These are phyloP conservation scores for Leersia perrieri DNA, from an alignment of 176 grass and related monocot species.

Conservation along the genomic window DNA sequence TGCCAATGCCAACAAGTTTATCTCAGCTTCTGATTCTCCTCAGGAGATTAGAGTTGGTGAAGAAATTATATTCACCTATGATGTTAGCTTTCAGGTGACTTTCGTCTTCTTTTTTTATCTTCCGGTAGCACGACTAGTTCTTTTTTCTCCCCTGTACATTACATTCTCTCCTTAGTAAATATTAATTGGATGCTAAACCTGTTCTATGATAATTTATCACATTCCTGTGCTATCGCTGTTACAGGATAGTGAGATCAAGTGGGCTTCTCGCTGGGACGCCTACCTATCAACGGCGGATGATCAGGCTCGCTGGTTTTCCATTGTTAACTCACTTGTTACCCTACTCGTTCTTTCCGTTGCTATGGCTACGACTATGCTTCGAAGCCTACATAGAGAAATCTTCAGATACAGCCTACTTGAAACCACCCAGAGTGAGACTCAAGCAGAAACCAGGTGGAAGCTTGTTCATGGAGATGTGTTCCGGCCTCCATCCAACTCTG, in stretches of 20 bases:
- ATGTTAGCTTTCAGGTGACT: constrained; percentile 29
- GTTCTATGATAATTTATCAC: not conserved
- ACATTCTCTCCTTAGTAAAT: not conserved
- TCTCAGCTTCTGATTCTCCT: constrained; percentile 21
- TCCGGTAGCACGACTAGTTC: too few relatives aligned
- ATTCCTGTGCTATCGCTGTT: not conserved
- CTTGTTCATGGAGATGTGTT: constrained; percentile 51
- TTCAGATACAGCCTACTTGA: constrained; percentile 33
- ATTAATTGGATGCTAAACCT: not conserved
- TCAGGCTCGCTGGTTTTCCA: constrained; percentile 43
- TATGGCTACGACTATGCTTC: constrained; percentile 48
- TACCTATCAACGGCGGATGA: constrained; percentile 37
- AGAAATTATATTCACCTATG: constrained; percentile 38
- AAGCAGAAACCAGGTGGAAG: constrained; percentile 44
- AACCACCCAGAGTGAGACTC: constrained; percentile 37
- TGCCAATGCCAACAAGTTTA: constrained; percentile 14
- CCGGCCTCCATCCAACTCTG: constrained; percentile 35
- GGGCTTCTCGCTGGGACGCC: constrained; percentile 44
- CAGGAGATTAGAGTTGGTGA: constrained; percentile 23
- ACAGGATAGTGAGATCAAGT: constrained; percentile 40
- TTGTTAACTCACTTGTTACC: constrained; percentile 38
- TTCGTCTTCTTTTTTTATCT: not conserved
- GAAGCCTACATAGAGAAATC: constrained; percentile 38
- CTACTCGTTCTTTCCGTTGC: constrained; percentile 36
- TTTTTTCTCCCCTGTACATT: not conserved